Base-by-base conservation (phyloP, 495 filamentous ascomycete genomes). In the Neurospora tetraspora region DNA sequence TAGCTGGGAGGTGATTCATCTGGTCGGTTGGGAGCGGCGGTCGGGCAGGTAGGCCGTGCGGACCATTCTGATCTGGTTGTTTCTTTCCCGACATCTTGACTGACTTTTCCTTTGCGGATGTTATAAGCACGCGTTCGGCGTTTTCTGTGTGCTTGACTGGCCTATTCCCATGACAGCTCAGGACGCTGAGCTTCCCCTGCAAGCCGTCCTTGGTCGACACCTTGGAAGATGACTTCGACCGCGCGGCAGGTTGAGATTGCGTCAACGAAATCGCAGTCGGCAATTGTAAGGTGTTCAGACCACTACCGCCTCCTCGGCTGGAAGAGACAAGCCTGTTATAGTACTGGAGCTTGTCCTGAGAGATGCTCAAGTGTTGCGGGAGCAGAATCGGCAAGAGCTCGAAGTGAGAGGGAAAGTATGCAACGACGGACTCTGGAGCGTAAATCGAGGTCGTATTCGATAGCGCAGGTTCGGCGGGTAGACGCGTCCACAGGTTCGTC, bases 131-230 rank as follows among this genome's bases (percentile, higher is more conserved):
- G 77, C 86, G 86, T 78, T 87, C 86, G 82, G 83, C 82, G 84
- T 83, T 86, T 72, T 83, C 84, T 70, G 79, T 81, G 77, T 77
- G 79, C 71, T 82, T 81, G 40, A 81, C 79, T 73, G 82, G 77
- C 80, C 85, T 87, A 87, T 84, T 87, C 86, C 86, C 87, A 89
- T 89, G 86, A 84, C 87, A 84, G 82, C 79, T 85, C 79, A 84
- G 84, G 72, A 76, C 77, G 79, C 77, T 74, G 68, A 70, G 70
- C 77, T 82, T 79, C 61, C 80, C 75, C 77, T 82, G 80, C 65
- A 77, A 74, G 71, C 76, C 78, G 74, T 88, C 81, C 76, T 85
- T 86, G 80, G 79, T 82, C 72, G 83, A 86, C 81, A 83, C 83
- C 74, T 86, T 86, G 76, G 85, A 85, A 69, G 82, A 83, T 20